Base-by-base conservation (phyloP, 208 protist species). In the Leishmania braziliensis region DNA sequence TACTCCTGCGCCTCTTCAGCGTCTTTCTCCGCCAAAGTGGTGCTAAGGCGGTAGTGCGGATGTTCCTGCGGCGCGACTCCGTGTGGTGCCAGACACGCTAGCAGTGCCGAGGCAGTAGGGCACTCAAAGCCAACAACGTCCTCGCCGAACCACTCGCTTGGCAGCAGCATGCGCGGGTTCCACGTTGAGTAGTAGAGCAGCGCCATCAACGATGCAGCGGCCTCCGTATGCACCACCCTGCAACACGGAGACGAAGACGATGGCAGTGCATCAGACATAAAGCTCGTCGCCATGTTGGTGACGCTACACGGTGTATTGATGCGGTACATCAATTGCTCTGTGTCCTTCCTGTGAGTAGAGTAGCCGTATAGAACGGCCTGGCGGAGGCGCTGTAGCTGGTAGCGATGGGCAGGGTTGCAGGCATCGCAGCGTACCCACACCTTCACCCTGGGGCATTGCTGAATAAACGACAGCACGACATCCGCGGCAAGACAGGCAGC, bases 71-170 rank as follows among this genome's bases (percentile, higher is more conserved):
- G 76, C 5, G 79, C 70, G 2, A 83, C 68, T 36, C 74, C 75
- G 69, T 76, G 70, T 39, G 70, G 80, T 58, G 66, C 79, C 46
- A 79, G 86, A 62, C n/a, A 81, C 75, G 69, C 77, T 18, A 75
- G 72, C 33, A 94, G 29, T 14, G 86, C 77, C 62, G 81, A 74
- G n/a, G 85, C 81, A 6, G 74, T 53, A 5, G 91, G 92, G 43
- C 91, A 87, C 66, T 92, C 86, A 81, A 97, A 97, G 51, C 83
- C 88, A 8, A 88, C 86, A 46, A 95, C 88, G 23, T 93, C 85
- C 83, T 97, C 94, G 12, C 94, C 94, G n/a, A 97, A 79, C 94
- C 94, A 97, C 76, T 92, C 89, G 10, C 87, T 89, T 46, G 91
- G 85, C n/a, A 94, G 72, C 62, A 70, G 62, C 71, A 78, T 86